Percentiles rank a stretch among this genome's conserved stretches.
phyloP scores from a whole-genome alignment of 345 rosid genomes.

The Heritiera fomes region DNA sequence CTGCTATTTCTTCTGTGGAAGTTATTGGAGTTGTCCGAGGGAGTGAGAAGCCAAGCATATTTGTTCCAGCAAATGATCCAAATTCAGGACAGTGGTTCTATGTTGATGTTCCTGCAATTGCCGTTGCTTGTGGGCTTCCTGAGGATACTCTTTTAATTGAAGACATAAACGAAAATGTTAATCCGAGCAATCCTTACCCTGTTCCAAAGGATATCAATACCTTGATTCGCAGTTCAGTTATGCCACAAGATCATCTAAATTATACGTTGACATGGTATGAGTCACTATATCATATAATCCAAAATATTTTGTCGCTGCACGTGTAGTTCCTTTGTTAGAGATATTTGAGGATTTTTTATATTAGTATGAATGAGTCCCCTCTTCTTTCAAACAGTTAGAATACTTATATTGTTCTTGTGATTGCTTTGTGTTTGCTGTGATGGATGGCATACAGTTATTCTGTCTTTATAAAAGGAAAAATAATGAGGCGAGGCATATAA shows the following conservation, averaged over 20 bases:
- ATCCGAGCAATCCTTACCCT: constrained; percentile 81
- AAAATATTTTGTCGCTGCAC: constrained; percentile 6
- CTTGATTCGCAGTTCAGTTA: constrained; percentile 86
- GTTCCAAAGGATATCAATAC: constrained; percentile 80
- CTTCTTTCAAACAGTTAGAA: not conserved
- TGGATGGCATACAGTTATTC: not conserved
- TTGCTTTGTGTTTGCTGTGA: not conserved
- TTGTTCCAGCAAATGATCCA: constrained; percentile 89
- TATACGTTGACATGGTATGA: constrained; percentile 86
- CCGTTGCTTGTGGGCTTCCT: constrained; percentile 62
- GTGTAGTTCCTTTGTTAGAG: not conserved
- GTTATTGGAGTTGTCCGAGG: constrained; percentile 90
- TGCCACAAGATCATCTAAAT: constrained; percentile 98
- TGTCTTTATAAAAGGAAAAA: not conserved
- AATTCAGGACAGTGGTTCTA: constrained; percentile 82
- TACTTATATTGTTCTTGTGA: not conserved
- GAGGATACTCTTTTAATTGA: constrained; percentile 71
- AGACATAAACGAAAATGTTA: constrained; percentile 66
- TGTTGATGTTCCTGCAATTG: constrained; percentile 79
- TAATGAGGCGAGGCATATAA: not conserved
- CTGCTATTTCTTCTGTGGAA: constrained; percentile 47
- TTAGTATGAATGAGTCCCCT: not conserved
- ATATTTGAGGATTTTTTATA: not conserved
- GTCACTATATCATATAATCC: not conserved
- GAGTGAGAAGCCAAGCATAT: constrained; percentile 89